Evolutionary conservation across 1,284 basidiomycete species (phyloP), one percentile per base, ranked within the genome.

Genomic region (Polyporus tsugae): DNA sequence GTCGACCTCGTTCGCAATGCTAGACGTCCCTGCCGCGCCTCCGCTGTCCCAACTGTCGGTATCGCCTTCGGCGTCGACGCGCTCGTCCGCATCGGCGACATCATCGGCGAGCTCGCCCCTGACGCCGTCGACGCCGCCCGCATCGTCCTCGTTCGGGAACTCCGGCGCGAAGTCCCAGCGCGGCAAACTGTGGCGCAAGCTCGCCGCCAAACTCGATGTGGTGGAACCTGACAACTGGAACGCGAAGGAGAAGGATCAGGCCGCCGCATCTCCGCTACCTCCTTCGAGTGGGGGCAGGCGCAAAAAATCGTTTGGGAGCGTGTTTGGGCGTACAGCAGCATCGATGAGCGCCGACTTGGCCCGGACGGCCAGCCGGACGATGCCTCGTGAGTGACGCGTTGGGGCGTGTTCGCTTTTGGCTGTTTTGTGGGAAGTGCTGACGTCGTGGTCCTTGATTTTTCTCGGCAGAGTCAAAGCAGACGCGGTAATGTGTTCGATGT

Each of bases 241-340:
- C 15, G 29, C 13, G 61, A 58, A 60, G 65, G 62, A 70, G 52
- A 17, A 17, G 52, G 52, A 33, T 35, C 15, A 6, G 29, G 13
- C 25, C 29, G 25, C 29, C 13, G 61, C 25, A 4, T 22, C 64
- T 0, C 29, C 35, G 5, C 49, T 38, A 33, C 59, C 46, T 17
- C 60, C 62, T 33, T 10, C 60, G 29, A 33, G 52, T 35, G 6
- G 5, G 29, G 33, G 62, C 33, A 42, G 58, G 60, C 60, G 66
- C 41, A 71, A 72, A 70, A 64, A 64, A 62, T 67, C 70, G 53
- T 72, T 73, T 62, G 70, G 72, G 52, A 64, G 38, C n/a, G 70
- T 73, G 11, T 59, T 71, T n/a, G 66, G 58, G 35, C 64, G 65
- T n/a, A 63, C 68, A 52, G 64, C 64, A 33, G 68, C 68, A 33